phyloP scores from a whole-genome alignment of 1,139 yeast species.

The Sugiyamaella paludigena region DNA sequence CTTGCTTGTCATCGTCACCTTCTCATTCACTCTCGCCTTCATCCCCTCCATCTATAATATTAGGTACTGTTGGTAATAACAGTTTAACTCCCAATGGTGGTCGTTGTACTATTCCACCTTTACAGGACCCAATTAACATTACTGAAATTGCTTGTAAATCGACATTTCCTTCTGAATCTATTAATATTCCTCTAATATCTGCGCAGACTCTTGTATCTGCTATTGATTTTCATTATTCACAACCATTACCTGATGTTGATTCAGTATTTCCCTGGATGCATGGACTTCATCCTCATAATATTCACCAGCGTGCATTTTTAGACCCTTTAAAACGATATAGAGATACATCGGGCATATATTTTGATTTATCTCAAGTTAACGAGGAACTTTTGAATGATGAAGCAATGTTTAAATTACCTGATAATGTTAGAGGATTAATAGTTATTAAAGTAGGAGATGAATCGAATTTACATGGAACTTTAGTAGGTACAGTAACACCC shows the following conservation, averaged over 20 bases:
- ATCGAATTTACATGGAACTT: constrained; percentile 41
- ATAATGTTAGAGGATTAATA: constrained; percentile 32
- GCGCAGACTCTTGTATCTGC: constrained; percentile 33
- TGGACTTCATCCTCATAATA: constrained; percentile 47
- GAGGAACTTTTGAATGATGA: constrained; percentile 15
- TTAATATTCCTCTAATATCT: constrained; percentile 20
- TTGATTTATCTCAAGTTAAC: constrained; percentile 13
- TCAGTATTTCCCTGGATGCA: constrained; percentile 89
- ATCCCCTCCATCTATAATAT: neutral
- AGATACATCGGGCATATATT: constrained; percentile 16
- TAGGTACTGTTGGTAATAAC: too few species aligned
- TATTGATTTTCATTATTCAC: constrained; percentile 35
- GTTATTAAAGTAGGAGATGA: constrained; percentile 43
- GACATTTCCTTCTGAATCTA: neutral
- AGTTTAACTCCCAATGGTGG: neutral
- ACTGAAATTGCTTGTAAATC: constrained; percentile 3
- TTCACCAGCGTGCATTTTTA: constrained; percentile 35
- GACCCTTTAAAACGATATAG: constrained; percentile 31
- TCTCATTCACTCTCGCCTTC: neutral
- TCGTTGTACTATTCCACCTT: constrained; percentile 4
- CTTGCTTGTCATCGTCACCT: neutral
- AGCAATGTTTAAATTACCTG: constrained; percentile 21
- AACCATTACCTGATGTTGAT: constrained; percentile 64
- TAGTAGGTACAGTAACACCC: constrained; percentile 63
- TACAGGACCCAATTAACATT: constrained; percentile 2